Base-by-base conservation (phyloP, 139 green algal genomes). In the Chlamydomonas schloesseri region DNA sequence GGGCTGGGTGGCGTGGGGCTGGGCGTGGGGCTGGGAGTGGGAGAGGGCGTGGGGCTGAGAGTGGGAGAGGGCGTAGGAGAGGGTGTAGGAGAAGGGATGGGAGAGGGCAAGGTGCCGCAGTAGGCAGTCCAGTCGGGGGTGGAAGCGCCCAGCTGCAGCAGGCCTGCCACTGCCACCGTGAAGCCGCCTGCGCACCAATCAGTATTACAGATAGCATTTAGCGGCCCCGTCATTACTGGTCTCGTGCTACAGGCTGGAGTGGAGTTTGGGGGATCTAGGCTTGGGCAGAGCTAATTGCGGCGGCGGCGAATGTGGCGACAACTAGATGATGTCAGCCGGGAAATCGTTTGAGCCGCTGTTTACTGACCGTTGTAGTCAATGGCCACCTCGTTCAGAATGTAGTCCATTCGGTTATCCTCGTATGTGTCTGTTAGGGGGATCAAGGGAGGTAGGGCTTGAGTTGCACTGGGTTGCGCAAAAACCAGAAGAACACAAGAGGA, bases 311-410 rank as follows among this genome's bases (percentile, higher is more conserved):
- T n/a, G n/a, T n/a, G n/a, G n/a, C n/a, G n/a, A n/a, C n/a, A n/a
- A n/a, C n/a, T n/a, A n/a, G n/a, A n/a, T n/a, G n/a, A n/a, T n/a
- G n/a, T n/a, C n/a, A n/a, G n/a, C n/a, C n/a, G n/a, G n/a, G n/a
- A n/a, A n/a, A n/a, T n/a, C n/a, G n/a, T n/a, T n/a, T n/a, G n/a
- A n/a, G n/a, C n/a, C n/a, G n/a, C n/a, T n/a, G n/a, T n/a, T n/a
- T n/a, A n/a, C 42, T 13, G 6, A 50, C 42, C 86, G 73, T 93
- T 93, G 64, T 86, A 91, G 28, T 93, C 90, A 29, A 91, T 62
- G 42, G 78, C 68, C 36, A 93, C 90, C 50, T 87, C 70, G 33
- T 86, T 90, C 34, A 84, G 29, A 20, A 82, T 60, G 68, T 86
- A 84, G 53, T 88, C 47, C 37, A 47, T 42, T 10, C 84, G 57